Evolutionary conservation across 768 basidiomycete genomes (phyloP), one percentile per base, ranked within the genome.

Genomic region (Strobilomyces confusus): DNA sequence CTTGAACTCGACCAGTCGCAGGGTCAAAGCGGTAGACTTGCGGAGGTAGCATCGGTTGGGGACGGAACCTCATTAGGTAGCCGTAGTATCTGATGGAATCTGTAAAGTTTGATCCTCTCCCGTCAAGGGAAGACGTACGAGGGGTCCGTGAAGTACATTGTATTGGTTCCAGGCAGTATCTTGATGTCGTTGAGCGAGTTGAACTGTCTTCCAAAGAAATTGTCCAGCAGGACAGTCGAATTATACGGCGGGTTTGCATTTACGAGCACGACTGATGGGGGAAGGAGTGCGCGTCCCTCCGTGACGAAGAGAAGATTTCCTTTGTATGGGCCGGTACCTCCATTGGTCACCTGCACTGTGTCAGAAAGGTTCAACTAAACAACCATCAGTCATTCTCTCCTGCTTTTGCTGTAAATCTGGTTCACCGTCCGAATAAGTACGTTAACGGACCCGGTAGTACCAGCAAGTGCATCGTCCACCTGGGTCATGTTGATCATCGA

Each of bases 141-240:
- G 11, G 77, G 75, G 59, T 93, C 90, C 0, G 90, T 92, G 69
- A 93, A 90, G 71, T 86, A 90, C 1, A 92, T 58, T 38, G 80
- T 78, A 34, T 82, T 82, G 54, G 79, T 85, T 15, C 69, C 69
- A 1, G 86, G 87, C 48, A 89, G 82, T 2, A 89, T 73, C 60
- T 86, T 90, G 52, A 87, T 74, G 59, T 92, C 91, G 66, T 92
- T 90, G 38, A 92, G 66, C 1, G 89, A 89, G 66, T 88, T 90
- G 73, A 91, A 92, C 58, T 89, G 89, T 8, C 88, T 74, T 2
- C 89, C 90, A 61, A 80, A 86, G 70, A 78, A 89, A 71, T 91
- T 92, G 68, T 92, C 86, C 56, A 92, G 66, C n/a, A 92, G 67
- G 25, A 87, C 77, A 0, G 86, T 89, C 4, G 78, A 70, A 49